Evolutionary conservation across 2,329 filamentous ascomycete genomes (phyloP), one percentile per base, ranked within the genome.

Genomic region (Macrophomina tecta): DNA sequence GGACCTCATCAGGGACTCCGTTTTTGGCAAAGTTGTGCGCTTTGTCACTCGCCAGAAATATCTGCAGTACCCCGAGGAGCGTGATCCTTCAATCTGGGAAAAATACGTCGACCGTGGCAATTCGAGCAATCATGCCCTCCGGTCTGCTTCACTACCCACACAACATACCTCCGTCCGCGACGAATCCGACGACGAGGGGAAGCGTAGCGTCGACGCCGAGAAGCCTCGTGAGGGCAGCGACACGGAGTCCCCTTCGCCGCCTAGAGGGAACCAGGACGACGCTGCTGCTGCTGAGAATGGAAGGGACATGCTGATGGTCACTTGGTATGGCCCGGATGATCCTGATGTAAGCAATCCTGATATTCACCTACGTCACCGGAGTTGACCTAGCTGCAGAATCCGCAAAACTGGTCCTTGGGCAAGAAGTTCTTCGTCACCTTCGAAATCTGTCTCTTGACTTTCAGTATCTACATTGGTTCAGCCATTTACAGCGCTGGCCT

Each of bases 251-350:
- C 70, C 52, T 69, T 71, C 34, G 69, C 69, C 14, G 62, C 30
- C 3, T 71, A 67, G 81, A 82, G 60, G 69, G 79, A 34, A 74
- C 77, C 4, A 83, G 78, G 52, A 80, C 8, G 73, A 72, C 36
- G 73, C 85, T 14, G 84, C 87, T 71, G 77, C 80, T 0, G 1
- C 18, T 1, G 85, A 87, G 69, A 86, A 86, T 69, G 84, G 84
- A 0, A 78, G 74, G 67, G 83, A 87, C 72, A 72, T 80, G 8
- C 75, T 82, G 64, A 73, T 87, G 5, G 79, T 87, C 6, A 77
- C 80, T 42, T 87, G 85, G 85, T 84, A 79, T 69, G 82, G 81
- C 0, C 76, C 80, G 0, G 71, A 83, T 66, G 85, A 86, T 70
- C 74, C 78, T 4, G 78, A 75, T 65, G 75, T 75, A 71, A 58